phyloP scores from a whole-genome alignment of 1,284 basidiomycete genomes.

The Leccinum griseonigrum region DNA sequence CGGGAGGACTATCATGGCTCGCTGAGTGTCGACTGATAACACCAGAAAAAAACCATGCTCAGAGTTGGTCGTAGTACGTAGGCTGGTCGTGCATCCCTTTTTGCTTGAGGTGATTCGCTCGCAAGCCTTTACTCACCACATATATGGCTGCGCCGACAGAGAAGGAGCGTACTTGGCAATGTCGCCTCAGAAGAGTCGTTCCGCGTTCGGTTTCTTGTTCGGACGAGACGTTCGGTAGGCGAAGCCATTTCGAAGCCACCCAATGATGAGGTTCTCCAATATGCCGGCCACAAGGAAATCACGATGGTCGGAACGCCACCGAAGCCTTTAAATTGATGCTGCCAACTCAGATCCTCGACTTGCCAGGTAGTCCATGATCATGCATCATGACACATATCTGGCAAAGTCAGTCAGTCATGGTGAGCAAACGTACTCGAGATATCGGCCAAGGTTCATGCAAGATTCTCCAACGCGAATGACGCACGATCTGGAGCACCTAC shows the following conservation, averaged over 20 bases:
- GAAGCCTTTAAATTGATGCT: not conserved
- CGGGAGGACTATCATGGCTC: not conserved
- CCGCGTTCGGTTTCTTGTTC: not conserved
- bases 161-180: not conserved
- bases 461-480: not conserved
- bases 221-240: not conserved
- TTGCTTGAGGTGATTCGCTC: too few species aligned
- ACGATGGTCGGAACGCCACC: not conserved
- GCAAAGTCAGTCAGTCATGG: constrained; percentile 2
- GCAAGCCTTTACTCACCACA: not conserved
- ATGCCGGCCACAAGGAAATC: not conserved
- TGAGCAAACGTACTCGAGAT: not conserved
- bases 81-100: not conserved
- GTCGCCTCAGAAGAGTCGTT: not conserved
- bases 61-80: not conserved
- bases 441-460: not conserved
- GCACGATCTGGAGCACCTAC: not conserved
- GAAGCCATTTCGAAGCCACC: not conserved
- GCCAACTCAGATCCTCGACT: not conserved
- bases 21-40: not conserved
- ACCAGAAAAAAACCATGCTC: not conserved
- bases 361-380: not conserved
- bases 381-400: too few species aligned
- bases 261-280: not conserved
- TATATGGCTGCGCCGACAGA: not conserved